Base-by-base conservation (phyloP, 2,329 filamentous ascomycete genomes). In the Hypomyces rosellus region DNA sequence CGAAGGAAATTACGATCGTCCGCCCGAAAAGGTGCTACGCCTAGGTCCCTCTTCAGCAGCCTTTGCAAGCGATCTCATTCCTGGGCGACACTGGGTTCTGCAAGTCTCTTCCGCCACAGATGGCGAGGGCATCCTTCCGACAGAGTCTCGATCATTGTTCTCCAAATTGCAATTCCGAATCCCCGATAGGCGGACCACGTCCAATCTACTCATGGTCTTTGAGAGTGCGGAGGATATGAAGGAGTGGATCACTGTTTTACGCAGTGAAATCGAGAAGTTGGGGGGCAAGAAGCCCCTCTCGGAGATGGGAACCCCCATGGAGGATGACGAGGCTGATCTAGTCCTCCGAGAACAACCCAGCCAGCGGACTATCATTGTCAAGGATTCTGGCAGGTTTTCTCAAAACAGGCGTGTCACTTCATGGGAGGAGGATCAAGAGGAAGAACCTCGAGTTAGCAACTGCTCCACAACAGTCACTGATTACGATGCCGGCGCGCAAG, bases 1-100 rank as follows among this genome's bases (percentile, higher is more conserved):
- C 9, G 80, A 86, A 30, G 88, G 88, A 2, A 70, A 79, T 3
- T 86, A 82, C 59, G 84, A 91, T 58, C 76, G 88, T 20, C 65
- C 84, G 11, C 88, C 88, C 0, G 88, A 93, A 64, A 88, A 84
- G 65, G 74, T 87, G 34, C 70, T 92, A 51, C 82, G 84, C 45
- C 71, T 93, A 4, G 80, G 81, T n/a, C 83, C 81, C 55, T 79
- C 86, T 44, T 91, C 88, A 3, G 87, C 86, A 11, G 88, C 86
- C 5, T 92, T 89, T 65, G 88, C 85, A 1, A 89, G 83, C 57
- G 88, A 93, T 63, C 74, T 86, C 13, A 89, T 92, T 49, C 86
- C 87, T 3, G 88, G 88, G 5, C 82, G 81, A 53, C 87, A 90
- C 60, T 91, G 86, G 81, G 88, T 92, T 5, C 66, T 92, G 13